A percentile compares a stretch with the other conserved stretches of the same genome.
phyloP scores from a whole-genome alignment of 1,284 basidiomycete genomes.

The Uromyces viciae-fabae region DNA sequence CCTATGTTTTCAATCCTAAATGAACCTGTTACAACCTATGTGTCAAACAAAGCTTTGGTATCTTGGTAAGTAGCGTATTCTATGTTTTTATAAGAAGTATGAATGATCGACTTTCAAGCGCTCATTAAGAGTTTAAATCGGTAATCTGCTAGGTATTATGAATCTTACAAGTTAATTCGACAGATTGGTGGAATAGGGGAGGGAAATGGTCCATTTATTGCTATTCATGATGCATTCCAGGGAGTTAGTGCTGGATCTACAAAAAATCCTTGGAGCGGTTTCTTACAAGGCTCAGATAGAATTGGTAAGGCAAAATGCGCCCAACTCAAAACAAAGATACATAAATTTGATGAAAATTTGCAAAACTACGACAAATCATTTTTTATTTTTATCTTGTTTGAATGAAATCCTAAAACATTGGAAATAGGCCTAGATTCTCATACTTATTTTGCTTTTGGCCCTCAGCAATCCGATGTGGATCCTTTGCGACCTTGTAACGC shows the following conservation, averaged over 20 bases:
- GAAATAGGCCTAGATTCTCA: constrained; percentile 33
- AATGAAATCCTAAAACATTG: not conserved
- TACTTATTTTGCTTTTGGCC: constrained; percentile 30
- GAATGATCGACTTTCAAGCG: not conserved
- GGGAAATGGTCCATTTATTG: constrained; percentile 75
- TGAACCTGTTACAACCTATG: constrained; percentile 48
- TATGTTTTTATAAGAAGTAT: not conserved
- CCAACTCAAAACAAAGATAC: too few species aligned
- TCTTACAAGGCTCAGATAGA: constrained; percentile 42
- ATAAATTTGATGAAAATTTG: too few species aligned
- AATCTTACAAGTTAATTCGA: constrained; percentile 75
- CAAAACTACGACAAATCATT: too few species aligned
- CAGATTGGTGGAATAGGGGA: constrained; percentile 72
- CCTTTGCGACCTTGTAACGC: constrained; percentile 32
- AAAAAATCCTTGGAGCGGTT: constrained; percentile 33
- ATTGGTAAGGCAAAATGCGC: constrained; percentile 24
- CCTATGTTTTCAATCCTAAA: constrained; percentile 53
- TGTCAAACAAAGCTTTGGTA: constrained; percentile 14
- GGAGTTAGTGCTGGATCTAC: constrained; percentile 50
- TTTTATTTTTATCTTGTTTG: not conserved
- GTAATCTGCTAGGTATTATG: constrained; percentile 61
- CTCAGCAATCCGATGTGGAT: constrained; percentile 28
- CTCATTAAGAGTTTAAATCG: not conserved
- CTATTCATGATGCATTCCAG: constrained; percentile 73
- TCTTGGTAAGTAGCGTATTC: constrained; percentile 20